phyloP scores from a whole-genome alignment of 257 asterid species.

The Primulina huaijiensis region DNA sequence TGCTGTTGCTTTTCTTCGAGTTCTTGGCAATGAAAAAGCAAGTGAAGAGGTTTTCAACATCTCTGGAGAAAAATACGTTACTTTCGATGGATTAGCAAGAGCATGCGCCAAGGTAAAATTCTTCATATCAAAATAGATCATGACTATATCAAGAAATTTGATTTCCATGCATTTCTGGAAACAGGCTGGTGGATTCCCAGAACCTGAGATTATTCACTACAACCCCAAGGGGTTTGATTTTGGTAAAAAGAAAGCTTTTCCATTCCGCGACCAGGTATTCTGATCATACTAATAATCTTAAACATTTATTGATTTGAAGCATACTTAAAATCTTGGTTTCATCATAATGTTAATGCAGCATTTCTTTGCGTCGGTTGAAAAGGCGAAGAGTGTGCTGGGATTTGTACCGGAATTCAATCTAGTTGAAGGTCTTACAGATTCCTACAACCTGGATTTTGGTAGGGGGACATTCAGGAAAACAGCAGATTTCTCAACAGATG shows the following conservation, averaged over 20 bases:
- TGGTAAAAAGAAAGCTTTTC: constrained; percentile 93
- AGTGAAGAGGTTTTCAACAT: constrained; percentile 88
- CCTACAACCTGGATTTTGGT: constrained; percentile 93
- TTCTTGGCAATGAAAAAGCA: constrained; percentile 92
- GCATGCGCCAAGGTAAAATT: constrained; percentile 86
- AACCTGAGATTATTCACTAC: constrained; percentile 89
- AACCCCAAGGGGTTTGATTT: constrained; percentile 94
- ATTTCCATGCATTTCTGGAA: neutral
- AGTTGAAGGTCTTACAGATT: constrained; percentile 83
- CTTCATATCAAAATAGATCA: neutral
- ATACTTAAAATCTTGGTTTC: neutral
- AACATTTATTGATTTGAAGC: neutral
- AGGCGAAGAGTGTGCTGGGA: constrained; percentile 84
- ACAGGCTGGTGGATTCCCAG: constrained; percentile 99
- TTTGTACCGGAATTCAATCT: constrained; percentile 69
- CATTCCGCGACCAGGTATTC: constrained; percentile 92
- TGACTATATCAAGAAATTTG: neutral
- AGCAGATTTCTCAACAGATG: constrained; percentile 95
- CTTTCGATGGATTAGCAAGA: constrained; percentile 90
- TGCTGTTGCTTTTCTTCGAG: constrained; percentile 74
- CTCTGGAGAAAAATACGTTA: constrained; percentile 87
- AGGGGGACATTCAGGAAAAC: constrained; percentile 85
- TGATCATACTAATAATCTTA: neutral
- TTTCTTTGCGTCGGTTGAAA: constrained; percentile 88
- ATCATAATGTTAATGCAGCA: constrained; percentile 51